Conservation (phyloP, 2,329 filamentous ascomycete genomes). For the Acrodontium crateriforme region DNA sequence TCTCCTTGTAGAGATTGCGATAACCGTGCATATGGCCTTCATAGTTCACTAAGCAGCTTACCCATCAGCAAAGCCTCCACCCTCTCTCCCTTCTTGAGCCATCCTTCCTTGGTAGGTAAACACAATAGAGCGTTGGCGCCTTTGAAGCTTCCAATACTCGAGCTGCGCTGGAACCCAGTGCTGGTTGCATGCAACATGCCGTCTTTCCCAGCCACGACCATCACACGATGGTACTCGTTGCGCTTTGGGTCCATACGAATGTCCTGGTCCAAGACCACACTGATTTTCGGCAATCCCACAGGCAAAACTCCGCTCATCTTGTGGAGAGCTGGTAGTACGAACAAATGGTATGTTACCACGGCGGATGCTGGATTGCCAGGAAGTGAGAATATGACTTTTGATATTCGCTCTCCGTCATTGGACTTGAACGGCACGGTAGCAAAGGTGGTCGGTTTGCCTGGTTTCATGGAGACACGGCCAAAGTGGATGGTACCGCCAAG, state of each 20-base stretch:
- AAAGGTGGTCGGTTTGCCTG: slow-evolving; percentile 94
- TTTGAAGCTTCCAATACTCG: slow-evolving; percentile 73
- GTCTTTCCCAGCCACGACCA: slow-evolving; percentile 50
- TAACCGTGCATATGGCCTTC: no score
- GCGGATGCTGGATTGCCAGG: slow-evolving; percentile 92
- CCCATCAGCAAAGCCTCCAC: slow-evolving; percentile 74
- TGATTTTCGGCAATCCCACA: slow-evolving; percentile 56
- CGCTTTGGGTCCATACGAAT: slow-evolving; percentile 61
- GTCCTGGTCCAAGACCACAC: slow-evolving; percentile 57
- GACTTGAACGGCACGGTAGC: slow-evolving; percentile 62
- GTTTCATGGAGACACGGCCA: slow-evolving; percentile 93
- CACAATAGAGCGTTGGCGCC: slow-evolving; percentile 78
- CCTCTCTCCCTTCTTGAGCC: slow-evolving; percentile 52
- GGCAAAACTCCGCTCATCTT: slow-evolving; percentile 56
- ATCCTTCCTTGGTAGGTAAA: slow-evolving; percentile 51
- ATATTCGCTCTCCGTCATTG: slow-evolving; percentile 39
- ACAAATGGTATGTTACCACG: slow-evolving; percentile 84
- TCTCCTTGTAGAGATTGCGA: neutral
- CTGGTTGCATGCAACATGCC: slow-evolving; percentile 61
- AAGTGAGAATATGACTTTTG: slow-evolving; percentile 71
- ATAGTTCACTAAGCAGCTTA: slow-evolving; percentile 24
- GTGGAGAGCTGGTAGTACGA: slow-evolving; percentile 78
- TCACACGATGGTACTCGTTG: slow-evolving; percentile 80
- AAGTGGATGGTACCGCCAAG: slow-evolving; percentile 93
- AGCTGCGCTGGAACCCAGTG: slow-evolving; percentile 84